Percentiles rank a stretch among this genome's conserved stretches.
Evolutionary conservation across 225 moss, liverwort and hornwort species (phyloP).

Genomic region (Marchantia paleacea): DNA sequence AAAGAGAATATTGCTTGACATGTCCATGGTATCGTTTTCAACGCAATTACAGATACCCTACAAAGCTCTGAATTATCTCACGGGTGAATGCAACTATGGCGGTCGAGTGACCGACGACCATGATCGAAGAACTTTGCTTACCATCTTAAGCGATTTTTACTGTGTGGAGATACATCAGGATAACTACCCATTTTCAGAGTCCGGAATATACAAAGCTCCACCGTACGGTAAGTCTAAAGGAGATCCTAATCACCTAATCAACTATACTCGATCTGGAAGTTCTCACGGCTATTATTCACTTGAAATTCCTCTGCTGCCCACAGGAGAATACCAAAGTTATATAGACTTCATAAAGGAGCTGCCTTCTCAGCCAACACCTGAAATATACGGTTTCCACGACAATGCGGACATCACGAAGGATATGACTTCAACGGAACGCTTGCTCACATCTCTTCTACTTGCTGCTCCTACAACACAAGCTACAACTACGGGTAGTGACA

Average conservation of each 20-base stretch:
- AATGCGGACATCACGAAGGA: conserved; percentile 79
- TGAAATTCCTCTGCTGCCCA: not conserved
- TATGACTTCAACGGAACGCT: conserved; percentile 50
- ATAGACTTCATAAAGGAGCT: conserved; percentile 73
- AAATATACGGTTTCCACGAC: conserved; percentile 80
- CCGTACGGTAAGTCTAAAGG: conserved; percentile 50
- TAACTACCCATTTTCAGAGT: conserved; percentile 72
- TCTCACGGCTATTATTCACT: not conserved
- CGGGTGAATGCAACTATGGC: conserved; percentile 89
- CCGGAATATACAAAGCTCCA: conserved; percentile 64
- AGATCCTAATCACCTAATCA: not conserved
- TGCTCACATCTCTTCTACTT: conserved; percentile 64
- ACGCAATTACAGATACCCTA: conserved; percentile 54
- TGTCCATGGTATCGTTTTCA: not conserved
- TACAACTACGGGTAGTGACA: conserved; percentile 19
- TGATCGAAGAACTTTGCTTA: conserved; percentile 75
- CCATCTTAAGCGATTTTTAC: conserved; percentile 69
- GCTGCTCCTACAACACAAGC: conserved; percentile 43
- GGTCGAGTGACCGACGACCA: conserved; percentile 92
- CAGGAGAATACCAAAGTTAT: conserved; percentile 66
- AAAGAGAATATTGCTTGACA: not conserved
- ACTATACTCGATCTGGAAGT: not conserved
- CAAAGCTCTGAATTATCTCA: conserved; percentile 80
- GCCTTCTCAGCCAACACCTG: conserved; percentile 68
- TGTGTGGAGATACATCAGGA: conserved; percentile 46